Percentiles rank a stretch among this genome's conserved stretches.
Conservation (phyloP, 345 rosid genomes). For the Mallotus nudiflorus region DNA sequence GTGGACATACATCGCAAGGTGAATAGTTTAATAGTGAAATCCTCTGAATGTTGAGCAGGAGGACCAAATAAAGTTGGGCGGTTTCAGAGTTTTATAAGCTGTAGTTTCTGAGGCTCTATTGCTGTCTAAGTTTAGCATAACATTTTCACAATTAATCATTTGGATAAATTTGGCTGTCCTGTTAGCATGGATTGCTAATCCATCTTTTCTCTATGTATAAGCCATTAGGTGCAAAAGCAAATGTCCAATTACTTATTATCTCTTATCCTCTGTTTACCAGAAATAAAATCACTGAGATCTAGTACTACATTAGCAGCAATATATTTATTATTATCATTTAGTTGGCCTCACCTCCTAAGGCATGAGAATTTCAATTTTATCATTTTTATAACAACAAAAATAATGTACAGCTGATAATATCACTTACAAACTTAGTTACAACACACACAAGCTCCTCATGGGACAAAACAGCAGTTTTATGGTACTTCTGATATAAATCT, state of each 20-base stretch:
- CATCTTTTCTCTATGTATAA: neutral
- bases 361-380: neutral
- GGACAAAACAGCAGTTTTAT: constrained; percentile 80
- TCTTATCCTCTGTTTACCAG: neutral
- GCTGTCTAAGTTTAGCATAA: neutral
- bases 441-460: constrained; percentile 98
- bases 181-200: neutral
- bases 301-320: neutral
- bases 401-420: neutral
- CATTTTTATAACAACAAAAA: constrained; percentile 4
- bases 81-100: neutral
- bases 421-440: constrained; percentile 65
- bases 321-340: neutral
- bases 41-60: neutral
- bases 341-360: neutral
- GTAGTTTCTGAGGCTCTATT: neutral
- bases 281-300: neutral
- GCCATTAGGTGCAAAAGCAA: neutral
- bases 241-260: neutral
- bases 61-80: neutral
- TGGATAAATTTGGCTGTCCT: neutral
- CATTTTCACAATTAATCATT: neutral
- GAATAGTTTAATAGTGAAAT: neutral
- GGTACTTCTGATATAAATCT: constrained; percentile 77
- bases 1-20: neutral